Base-by-base conservation (phyloP, 495 filamentous ascomycete species). In the Penicillium cosmopolitanum region DNA sequence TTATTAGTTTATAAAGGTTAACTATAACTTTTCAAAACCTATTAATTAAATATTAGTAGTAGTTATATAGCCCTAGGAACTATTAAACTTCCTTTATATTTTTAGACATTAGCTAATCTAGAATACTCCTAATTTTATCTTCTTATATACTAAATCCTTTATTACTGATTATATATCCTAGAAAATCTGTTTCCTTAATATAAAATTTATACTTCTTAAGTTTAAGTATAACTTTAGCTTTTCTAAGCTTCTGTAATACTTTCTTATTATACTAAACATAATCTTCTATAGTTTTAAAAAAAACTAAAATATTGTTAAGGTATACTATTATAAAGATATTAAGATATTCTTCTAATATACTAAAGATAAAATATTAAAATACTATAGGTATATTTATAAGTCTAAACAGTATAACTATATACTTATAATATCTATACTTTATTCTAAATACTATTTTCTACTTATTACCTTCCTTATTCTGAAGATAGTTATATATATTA, bases 281-380 rank as follows among this genome's bases (percentile, higher is more conserved):
- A 2, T 44, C n/a, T 19, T 44, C n/a, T 44, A 44, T 1, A 2
- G 5, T 9, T 18, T 44, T 19, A 19, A 42, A 50, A 18, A 46
- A 77, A 23, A 80, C 71, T 0, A 79, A 47, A 31, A 77, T 66
- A 42, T 80, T 56, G 43, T 80, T 66, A 0, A 78, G 35, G 51
- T 74, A 79, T 3, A 50, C 67, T n/a, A 61, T 57, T 35, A 34
- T 60, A 50, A 77, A 78, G 1, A 38, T 31, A 15, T 69, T 51
- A 0, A 77, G 57, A 38, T 58, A 66, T 0, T 69, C 67, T 40
- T 23, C 3, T 13, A 77, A 42, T 13, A 51, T 51, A 18, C 65
- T 36, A 51, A 74, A 74, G 35, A 78, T 72, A 54, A 63, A 77
- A 12, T 44, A 9, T 53, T 75, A 61, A 52, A 74, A 78, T 0